A percentile compares a stretch with the other conserved stretches of the same genome.
These are phyloP conservation scores for Lolium multiflorum DNA, from an alignment of 176 grass and related monocot species.

Conservation along the genomic window DNA sequence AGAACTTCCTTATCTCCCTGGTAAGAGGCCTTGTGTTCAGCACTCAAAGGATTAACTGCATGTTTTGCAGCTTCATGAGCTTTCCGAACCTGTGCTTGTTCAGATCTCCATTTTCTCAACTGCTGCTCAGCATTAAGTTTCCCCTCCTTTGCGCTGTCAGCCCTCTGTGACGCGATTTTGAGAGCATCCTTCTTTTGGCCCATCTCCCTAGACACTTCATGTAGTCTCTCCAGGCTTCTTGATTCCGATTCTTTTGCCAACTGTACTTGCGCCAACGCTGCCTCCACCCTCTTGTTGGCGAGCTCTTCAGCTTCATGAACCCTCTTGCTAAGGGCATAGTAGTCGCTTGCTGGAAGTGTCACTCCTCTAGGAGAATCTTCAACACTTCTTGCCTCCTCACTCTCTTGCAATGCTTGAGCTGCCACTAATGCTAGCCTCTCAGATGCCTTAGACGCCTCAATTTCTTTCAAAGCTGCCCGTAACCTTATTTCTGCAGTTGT, in stretches of 20 bases:
- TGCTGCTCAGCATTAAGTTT: constrained; percentile 87
- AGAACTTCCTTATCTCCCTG: constrained; percentile 44
- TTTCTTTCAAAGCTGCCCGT: constrained; percentile 82
- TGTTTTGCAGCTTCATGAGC: constrained; percentile 61
- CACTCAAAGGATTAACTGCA: constrained; percentile 49
- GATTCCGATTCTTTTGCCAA: constrained; percentile 69
- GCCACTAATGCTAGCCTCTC: constrained; percentile 71
- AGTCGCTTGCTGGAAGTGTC: constrained; percentile 74
- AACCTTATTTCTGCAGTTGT: constrained; percentile 71
- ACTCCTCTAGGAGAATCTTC: constrained; percentile 65
- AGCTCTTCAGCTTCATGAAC: constrained; percentile 79
- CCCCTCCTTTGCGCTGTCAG: constrained; percentile 77
- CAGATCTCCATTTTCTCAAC: constrained; percentile 94
- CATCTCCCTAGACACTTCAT: constrained; percentile 60
- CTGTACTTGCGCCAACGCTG: constrained; percentile 67
- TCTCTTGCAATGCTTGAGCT: constrained; percentile 85
- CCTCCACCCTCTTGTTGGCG: constrained; percentile 59
- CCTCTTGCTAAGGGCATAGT: constrained; percentile 74
- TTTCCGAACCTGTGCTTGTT: constrained; percentile 63
- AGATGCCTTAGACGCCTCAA: constrained; percentile 74
- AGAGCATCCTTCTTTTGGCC: constrained; percentile 60
- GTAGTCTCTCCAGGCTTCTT: constrained; percentile 61
- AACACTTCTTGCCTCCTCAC: constrained; percentile 54
- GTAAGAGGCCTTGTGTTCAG: constrained; percentile 43
- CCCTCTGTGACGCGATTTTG: constrained; percentile 57